Evolutionary conservation across 805 yeast species (phyloP).

Genomic region (Kodamaea laetipori): DNA sequence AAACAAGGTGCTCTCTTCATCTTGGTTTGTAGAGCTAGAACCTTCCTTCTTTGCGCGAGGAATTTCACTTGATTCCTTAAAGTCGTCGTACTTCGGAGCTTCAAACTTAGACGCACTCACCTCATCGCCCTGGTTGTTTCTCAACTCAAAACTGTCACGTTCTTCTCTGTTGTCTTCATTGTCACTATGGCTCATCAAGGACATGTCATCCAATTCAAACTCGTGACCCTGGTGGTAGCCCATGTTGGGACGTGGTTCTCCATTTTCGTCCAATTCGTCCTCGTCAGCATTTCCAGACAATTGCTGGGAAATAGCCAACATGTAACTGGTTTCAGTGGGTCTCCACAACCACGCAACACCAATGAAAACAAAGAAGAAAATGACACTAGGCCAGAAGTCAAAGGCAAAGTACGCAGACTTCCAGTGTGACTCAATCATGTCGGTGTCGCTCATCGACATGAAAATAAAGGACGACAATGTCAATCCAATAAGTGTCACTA

Average conservation of each 20-base stretch:
- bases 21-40: constrained; percentile 2
- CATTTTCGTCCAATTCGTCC: constrained; percentile 70
- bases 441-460: constrained; percentile 71
- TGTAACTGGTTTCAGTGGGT: constrained; percentile 92
- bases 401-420: constrained; percentile 82
- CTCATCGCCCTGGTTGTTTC: constrained; percentile 19
- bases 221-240: constrained; percentile 44
- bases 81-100: constrained; percentile 33
- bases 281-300: constrained; percentile 50
- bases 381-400: constrained; percentile 94
- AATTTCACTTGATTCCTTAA: constrained; percentile 14
- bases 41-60: not conserved
- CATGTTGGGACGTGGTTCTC: constrained; percentile 23
- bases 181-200: constrained; percentile 52
- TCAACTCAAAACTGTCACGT: constrained; percentile 43
- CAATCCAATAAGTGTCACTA: constrained; percentile 70
- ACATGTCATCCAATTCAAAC: constrained; percentile 60
- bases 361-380: constrained; percentile 80
- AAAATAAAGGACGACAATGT: constrained; percentile 68
- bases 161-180: constrained; percentile 29
- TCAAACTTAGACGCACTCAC: constrained; percentile 11
- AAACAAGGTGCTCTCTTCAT: constrained; percentile 37
- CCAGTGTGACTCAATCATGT: constrained; percentile 87
- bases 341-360: constrained; percentile 93
- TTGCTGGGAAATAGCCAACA: constrained; percentile 93